Evolutionary conservation across 805 yeast genomes (phyloP).

Genomic region (Kregervanrija pseudodelftensis): DNA sequence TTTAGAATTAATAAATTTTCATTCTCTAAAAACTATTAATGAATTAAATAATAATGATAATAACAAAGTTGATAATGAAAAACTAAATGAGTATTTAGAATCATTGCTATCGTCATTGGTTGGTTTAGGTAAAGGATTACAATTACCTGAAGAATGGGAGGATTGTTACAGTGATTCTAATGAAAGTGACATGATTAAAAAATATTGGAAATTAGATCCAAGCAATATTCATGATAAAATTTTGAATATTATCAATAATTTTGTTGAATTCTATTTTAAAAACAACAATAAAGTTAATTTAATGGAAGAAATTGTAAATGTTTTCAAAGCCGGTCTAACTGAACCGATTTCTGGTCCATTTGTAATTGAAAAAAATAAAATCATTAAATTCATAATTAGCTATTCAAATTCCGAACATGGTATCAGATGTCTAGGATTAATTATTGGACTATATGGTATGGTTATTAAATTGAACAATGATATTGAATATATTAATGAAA

Average conservation of each 20-base stretch:
- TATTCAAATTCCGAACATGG: slow-evolving; percentile 15
- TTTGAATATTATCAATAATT: slow-evolving; percentile 32
- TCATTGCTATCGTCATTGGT: slow-evolving; percentile 57
- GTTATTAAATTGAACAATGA: slow-evolving; percentile 26
- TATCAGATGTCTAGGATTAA: no score
- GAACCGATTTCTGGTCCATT: slow-evolving; percentile 65
- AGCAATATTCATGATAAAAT: slow-evolving; percentile 35
- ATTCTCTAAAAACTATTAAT: slow-evolving; percentile 12
- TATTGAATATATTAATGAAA: slow-evolving; percentile 25
- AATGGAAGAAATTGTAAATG: slow-evolving; percentile 55
- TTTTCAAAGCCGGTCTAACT: slow-evolving; percentile 56
- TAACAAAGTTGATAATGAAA: slow-evolving; percentile 8
- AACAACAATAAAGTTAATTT: slow-evolving; percentile 39
- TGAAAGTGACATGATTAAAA: slow-evolving; percentile 23
- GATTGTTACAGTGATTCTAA: slow-evolving; percentile 29
- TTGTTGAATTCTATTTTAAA: slow-evolving; percentile 33
- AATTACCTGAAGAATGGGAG: slow-evolving; percentile 46
- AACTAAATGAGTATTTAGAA: slow-evolving; percentile 37
- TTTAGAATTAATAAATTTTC: slow-evolving; percentile 18
- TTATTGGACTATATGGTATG: slow-evolving; percentile 31
- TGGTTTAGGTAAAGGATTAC: slow-evolving; percentile 68
- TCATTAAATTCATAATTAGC: slow-evolving; percentile 33
- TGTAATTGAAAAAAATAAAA: slow-evolving; percentile 36
- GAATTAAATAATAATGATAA: slow-evolving; percentile 1
- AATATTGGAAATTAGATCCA: slow-evolving; percentile 47